Evolutionary conservation across 768 basidiomycete species (phyloP).

Genomic region (Boletus coccyginus): DNA sequence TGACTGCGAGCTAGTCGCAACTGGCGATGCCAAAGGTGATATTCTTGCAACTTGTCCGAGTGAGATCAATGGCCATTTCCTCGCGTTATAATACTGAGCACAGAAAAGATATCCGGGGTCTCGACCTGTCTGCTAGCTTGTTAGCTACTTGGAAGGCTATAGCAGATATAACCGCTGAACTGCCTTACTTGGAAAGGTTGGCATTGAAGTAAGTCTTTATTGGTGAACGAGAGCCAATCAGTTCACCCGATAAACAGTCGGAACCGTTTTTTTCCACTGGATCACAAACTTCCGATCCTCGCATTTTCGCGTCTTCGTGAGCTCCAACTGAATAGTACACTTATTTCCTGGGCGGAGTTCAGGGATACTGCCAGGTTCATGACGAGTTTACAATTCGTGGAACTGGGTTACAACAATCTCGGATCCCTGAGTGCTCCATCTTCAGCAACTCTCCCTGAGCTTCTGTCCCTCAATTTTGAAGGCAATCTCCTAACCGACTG

Average conservation of each 20-base stretch:
- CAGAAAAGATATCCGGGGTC: constrained; percentile 62
- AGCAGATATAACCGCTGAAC: constrained; percentile 56
- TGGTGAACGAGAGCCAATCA: constrained; percentile 12
- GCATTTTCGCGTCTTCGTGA: constrained; percentile 57
- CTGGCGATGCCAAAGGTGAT: constrained; percentile 46
- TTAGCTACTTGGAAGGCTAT: constrained; percentile 69
- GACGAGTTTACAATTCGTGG: constrained; percentile 53
- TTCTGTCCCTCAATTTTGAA: constrained; percentile 67
- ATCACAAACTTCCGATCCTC: constrained; percentile 29
- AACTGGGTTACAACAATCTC: constrained; percentile 72
- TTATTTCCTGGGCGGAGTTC: constrained; percentile 71
- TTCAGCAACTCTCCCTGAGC: constrained; percentile 18
- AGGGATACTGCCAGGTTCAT: constrained; percentile 47
- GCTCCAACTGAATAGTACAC: constrained; percentile 71
- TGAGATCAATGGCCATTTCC: constrained; percentile 36
- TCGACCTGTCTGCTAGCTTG: constrained; percentile 80
- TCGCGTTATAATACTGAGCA: constrained; percentile 12
- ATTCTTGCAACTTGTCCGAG: constrained; percentile 64
- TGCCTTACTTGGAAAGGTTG: constrained; percentile 62
- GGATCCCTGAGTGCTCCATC: constrained; percentile 26
- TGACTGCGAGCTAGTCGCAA: constrained; percentile 62
- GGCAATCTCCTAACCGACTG: constrained; percentile 61
- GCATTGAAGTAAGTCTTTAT: constrained; percentile 70
- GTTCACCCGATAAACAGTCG: constrained; percentile 44
- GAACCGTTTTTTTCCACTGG: constrained; percentile 55